Conservation (phyloP, 148 eudicot species). For the Dysphania ambrosioides region DNA sequence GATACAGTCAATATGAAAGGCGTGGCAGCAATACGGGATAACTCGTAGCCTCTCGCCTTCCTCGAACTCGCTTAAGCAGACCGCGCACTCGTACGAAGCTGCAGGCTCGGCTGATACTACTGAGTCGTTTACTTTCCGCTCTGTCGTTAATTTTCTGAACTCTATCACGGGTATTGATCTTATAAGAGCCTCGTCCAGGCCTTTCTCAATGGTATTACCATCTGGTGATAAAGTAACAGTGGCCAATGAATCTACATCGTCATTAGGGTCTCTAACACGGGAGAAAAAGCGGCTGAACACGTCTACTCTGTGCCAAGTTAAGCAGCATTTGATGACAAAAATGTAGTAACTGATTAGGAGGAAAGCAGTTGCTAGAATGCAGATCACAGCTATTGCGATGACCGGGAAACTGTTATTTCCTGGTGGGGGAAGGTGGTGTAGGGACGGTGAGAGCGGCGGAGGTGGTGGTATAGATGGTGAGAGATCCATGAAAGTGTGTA, state of each 20-base stretch:
- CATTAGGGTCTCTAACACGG: conserved; percentile 16
- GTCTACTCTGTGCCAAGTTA: conserved; percentile 55
- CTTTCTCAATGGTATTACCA: conserved; percentile 14
- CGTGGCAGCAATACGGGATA: conserved; percentile 72
- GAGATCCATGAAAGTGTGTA: neutral
- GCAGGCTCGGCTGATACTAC: neutral
- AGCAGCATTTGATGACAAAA: conserved; percentile 81
- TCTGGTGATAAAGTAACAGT: neutral
- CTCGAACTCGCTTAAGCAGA: conserved; percentile 69
- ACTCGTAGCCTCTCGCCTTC: conserved; percentile 63
- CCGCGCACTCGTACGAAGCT: conserved; percentile 56
- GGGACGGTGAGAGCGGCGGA: neutral
- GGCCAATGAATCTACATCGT: neutral
- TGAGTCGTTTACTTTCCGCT: neutral
- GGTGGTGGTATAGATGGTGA: neutral
- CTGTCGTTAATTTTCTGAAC: conserved; percentile 31
- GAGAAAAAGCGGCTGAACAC: conserved; percentile 42
- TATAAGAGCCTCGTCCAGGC: conserved; percentile 64
- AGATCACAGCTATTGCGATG: conserved; percentile 68
- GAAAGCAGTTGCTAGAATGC: conserved; percentile 66
- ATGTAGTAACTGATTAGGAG: conserved; percentile 65
- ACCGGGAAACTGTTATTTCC: conserved; percentile 51
- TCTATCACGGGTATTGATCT: conserved; percentile 64
- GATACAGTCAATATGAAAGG: conserved; percentile 86
- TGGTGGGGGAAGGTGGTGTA: neutral